These are phyloP conservation scores for Stachybotrys chartarum DNA, from an alignment of 2,329 filamentous ascomycete species.

Conservation along the genomic window DNA sequence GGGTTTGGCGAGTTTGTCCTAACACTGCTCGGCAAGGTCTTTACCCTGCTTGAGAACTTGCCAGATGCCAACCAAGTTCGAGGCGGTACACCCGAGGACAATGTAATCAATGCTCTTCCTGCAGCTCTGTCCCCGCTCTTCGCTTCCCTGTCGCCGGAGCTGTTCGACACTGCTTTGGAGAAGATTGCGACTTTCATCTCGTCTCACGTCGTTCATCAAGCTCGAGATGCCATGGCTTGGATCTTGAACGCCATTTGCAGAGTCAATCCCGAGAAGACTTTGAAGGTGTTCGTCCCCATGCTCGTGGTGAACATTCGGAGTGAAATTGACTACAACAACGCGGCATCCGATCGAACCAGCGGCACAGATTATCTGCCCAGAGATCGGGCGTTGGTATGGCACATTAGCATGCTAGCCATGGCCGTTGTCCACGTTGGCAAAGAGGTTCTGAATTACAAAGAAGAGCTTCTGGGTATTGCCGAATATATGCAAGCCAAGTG, in stretches of 20 bases:
- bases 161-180: slow-evolving; percentile 86
- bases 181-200: slow-evolving; percentile 90
- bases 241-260: slow-evolving; percentile 96
- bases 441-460: slow-evolving; percentile 81
- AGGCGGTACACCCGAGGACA: slow-evolving; percentile 90
- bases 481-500: slow-evolving; percentile 96
- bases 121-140: slow-evolving; percentile 87
- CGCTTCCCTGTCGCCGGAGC: slow-evolving; percentile 81
- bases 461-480: slow-evolving; percentile 84
- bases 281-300: slow-evolving; percentile 86
- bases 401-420: slow-evolving; percentile 96
- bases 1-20: slow-evolving; percentile 90
- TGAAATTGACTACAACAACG: slow-evolving; percentile 94
- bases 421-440: slow-evolving; percentile 92
- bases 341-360: slow-evolving; percentile 88
- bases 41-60: slow-evolving; percentile 89
- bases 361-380: slow-evolving; percentile 89
- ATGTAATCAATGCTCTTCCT: slow-evolving; percentile 90
- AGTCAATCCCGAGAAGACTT: slow-evolving; percentile 85
- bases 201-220: slow-evolving; percentile 93
- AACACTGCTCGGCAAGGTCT: slow-evolving; percentile 86
- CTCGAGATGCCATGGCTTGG: slow-evolving; percentile 96
- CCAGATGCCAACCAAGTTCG: slow-evolving; percentile 84
- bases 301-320: slow-evolving; percentile 86
- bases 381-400: slow-evolving; percentile 91